These are phyloP conservation scores for Nicotiana rustica DNA, from an alignment of 305 asterid genomes.

Conservation along the genomic window DNA sequence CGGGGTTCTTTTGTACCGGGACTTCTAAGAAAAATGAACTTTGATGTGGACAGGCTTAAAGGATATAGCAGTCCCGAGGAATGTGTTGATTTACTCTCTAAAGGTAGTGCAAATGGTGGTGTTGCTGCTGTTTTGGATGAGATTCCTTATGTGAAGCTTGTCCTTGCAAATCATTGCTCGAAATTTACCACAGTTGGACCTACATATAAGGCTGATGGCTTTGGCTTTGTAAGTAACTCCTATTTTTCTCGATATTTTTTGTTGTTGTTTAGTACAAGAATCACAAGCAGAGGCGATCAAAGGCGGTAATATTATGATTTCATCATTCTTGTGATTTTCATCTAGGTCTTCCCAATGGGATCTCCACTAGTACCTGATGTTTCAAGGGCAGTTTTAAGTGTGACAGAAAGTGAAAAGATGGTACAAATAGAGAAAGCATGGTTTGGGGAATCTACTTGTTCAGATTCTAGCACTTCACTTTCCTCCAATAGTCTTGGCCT, in stretches of 20 bases:
- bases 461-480: slow-evolving; percentile 38
- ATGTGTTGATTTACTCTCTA: slow-evolving; percentile 49
- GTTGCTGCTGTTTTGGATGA: slow-evolving; percentile 68
- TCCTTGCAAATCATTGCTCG: slow-evolving; percentile 50
- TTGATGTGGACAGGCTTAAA: slow-evolving; percentile 50
- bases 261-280: neutral
- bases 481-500: slow-evolving; percentile 51
- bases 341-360: slow-evolving; percentile 61
- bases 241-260: neutral
- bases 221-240: slow-evolving; percentile 50
- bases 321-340: neutral
- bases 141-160: slow-evolving; percentile 51
- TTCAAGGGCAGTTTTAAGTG: slow-evolving; percentile 54
- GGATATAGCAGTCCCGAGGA: slow-evolving; percentile 47
- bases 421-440: slow-evolving; percentile 50
- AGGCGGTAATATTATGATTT: neutral
- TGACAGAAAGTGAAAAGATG: slow-evolving; percentile 52
- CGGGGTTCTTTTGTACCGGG: slow-evolving; percentile 51
- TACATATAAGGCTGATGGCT: slow-evolving; percentile 54
- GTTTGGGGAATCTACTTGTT: slow-evolving; percentile 45
- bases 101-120: slow-evolving; percentile 57
- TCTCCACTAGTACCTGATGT: slow-evolving; percentile 57
- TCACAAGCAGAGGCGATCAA: neutral
- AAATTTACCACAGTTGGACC: slow-evolving; percentile 55
- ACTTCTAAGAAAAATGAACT: slow-evolving; percentile 43